Evolutionary conservation across 306 rosid genomes (phyloP).

Genomic region (Castanopsis chinensis): DNA sequence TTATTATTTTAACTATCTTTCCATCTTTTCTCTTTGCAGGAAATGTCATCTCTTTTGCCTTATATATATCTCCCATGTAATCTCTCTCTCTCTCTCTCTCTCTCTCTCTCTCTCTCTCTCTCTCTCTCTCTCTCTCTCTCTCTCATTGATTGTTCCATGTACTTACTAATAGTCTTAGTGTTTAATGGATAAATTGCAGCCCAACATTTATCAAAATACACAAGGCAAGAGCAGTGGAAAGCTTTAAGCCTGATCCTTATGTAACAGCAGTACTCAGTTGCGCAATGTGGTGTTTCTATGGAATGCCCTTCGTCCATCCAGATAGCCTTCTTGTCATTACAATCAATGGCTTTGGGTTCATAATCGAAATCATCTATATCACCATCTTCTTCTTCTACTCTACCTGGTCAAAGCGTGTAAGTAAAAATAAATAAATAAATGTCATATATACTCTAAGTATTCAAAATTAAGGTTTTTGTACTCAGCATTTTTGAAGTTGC

Average conservation of each 20-base stretch:
- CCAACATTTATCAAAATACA: constrained; percentile 66
- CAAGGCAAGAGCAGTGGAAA: constrained; percentile 52
- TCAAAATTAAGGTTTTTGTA: too few relatives aligned
- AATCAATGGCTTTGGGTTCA: constrained; percentile 58
- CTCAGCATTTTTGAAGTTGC: too few relatives aligned
- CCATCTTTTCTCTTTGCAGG: constrained; percentile 43
- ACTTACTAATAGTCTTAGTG: neutral
- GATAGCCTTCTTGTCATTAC: constrained; percentile 63
- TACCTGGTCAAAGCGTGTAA: constrained; percentile 42
- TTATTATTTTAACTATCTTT: neutral
- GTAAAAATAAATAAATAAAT: constrained; percentile 5
- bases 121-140: neutral
- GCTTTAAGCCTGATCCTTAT: constrained; percentile 86
- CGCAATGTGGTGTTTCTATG: constrained; percentile 68
- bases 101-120: neutral
- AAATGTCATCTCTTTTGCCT: constrained; percentile 63
- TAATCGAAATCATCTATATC: constrained; percentile 39
- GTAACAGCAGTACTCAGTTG: constrained; percentile 68
- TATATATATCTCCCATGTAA: constrained; percentile 85
- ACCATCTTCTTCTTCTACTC: constrained; percentile 45
- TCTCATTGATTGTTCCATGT: neutral
- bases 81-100: neutral
- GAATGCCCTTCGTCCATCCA: constrained; percentile 54
- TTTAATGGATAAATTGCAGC: constrained; percentile 34
- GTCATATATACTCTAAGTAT: too few relatives aligned